Evolutionary conservation across 306 rosid genomes (phyloP).

Genomic region (Quercus wislizeni): DNA sequence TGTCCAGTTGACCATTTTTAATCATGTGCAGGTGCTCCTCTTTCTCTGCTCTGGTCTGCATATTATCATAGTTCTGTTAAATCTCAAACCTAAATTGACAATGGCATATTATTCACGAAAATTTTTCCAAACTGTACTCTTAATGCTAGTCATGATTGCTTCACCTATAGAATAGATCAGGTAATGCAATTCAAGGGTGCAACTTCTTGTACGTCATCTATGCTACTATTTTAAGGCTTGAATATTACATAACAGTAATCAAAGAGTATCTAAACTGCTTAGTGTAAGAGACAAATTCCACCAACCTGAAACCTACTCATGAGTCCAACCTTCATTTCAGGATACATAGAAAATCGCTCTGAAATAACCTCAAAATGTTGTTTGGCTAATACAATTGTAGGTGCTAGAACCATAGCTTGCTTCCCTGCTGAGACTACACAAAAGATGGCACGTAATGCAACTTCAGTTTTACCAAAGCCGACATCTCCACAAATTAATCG

Average conservation of each 20-base stretch:
- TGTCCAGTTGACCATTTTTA: slow-evolving; percentile 71
- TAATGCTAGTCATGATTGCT: slow-evolving; percentile 13
- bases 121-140: not conserved
- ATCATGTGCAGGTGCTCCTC: slow-evolving; percentile 68
- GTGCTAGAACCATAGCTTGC: slow-evolving; percentile 96
- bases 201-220: not conserved
- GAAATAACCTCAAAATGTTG: slow-evolving; percentile 90
- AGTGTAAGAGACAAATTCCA: slow-evolving; percentile 7
- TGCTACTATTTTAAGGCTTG: not conserved
- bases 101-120: slow-evolving; percentile 14
- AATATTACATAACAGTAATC: not conserved
- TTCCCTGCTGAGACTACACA: slow-evolving; percentile 82
- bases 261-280: slow-evolving; percentile 7
- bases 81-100: slow-evolving; percentile 24
- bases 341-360: slow-evolving; percentile 66
- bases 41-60: slow-evolving; percentile 86
- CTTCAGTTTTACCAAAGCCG: slow-evolving; percentile 98
- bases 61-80: slow-evolving; percentile 33
- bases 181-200: not conserved
- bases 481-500: slow-evolving; percentile 96
- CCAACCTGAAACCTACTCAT: slow-evolving; percentile 95
- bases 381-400: slow-evolving; percentile 91
- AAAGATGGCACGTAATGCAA: slow-evolving; percentile 89
- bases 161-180: not conserved
- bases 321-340: slow-evolving; percentile 67